Percentiles rank a stretch among this genome's conserved stretches.
Conservation (phyloP, 2,329 filamentous ascomycete species). For the Monosporascus ibericus region DNA sequence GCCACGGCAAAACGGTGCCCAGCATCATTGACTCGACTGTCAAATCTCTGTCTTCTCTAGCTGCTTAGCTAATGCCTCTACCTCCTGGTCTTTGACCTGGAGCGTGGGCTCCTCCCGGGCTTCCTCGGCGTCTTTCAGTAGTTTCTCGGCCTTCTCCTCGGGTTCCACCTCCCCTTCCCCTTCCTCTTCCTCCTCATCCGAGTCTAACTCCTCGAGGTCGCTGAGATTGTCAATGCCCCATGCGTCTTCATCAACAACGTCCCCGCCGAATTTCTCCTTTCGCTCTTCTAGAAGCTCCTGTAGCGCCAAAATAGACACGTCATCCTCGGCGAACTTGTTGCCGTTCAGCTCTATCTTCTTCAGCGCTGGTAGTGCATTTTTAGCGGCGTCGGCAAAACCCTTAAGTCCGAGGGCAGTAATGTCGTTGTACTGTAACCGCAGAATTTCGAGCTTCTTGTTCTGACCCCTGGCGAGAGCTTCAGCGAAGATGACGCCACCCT, state of each 20-base stretch:
- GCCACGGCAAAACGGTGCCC: neutral
- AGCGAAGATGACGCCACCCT: slow-evolving; percentile 69
- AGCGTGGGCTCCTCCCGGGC: slow-evolving; percentile 70
- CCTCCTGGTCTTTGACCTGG: slow-evolving; percentile 65
- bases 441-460: slow-evolving; percentile 72
- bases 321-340: slow-evolving; percentile 88
- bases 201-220: slow-evolving; percentile 73
- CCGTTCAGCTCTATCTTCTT: slow-evolving; percentile 91
- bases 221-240: slow-evolving; percentile 84
- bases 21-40: neutral
- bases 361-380: slow-evolving; percentile 64
- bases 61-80: slow-evolving; percentile 72
- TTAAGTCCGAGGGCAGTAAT: slow-evolving; percentile 73
- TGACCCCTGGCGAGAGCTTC: slow-evolving; percentile 66
- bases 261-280: slow-evolving; percentile 66
- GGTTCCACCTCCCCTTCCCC: slow-evolving; percentile 54
- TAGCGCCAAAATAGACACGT: slow-evolving; percentile 62
- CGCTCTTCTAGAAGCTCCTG: slow-evolving; percentile 68
- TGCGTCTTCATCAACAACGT: slow-evolving; percentile 65
- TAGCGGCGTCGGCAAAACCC: slow-evolving; percentile 62
- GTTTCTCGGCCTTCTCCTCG: slow-evolving; percentile 62
- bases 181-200: slow-evolving; percentile 62
- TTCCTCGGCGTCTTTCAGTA: slow-evolving; percentile 62
- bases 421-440: slow-evolving; percentile 91
- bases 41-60: slow-evolving; percentile 65